Conservation (phyloP, 73 alveolate species). For the Loxodes magnus region DNA sequence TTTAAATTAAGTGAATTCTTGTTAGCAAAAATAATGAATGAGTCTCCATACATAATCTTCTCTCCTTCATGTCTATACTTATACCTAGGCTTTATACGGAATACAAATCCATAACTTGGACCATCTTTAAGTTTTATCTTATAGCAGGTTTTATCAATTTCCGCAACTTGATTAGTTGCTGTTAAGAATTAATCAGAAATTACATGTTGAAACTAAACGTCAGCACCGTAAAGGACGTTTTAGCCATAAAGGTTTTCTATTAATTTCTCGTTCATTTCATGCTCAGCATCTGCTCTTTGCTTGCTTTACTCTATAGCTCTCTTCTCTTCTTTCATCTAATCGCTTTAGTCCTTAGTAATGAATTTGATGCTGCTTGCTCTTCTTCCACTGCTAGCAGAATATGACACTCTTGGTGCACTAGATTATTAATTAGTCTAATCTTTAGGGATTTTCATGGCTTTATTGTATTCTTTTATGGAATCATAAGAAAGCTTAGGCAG, state of each 20-base stretch:
- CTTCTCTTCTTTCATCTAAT: constrained; percentile 7
- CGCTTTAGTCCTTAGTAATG: constrained; percentile 7
- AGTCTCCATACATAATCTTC: constrained; percentile 13
- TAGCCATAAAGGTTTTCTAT: constrained; percentile 13
- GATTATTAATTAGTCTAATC: no score
- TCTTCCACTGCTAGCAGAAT: neutral
- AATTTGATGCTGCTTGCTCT: neutral
- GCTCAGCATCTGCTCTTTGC: neutral
- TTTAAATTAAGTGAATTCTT: no score
- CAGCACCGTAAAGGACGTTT: constrained; percentile 18
- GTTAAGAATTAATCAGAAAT: constrained; percentile 18
- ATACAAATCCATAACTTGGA: constrained; percentile 18
- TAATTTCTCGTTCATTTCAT: constrained; percentile 5
- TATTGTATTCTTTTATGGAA: constrained; percentile 18
- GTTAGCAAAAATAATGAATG: constrained; percentile 13
- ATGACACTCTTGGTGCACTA: no score
- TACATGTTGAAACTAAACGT: constrained; percentile 18
- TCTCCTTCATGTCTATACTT: constrained; percentile 33
- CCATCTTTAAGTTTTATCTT: constrained; percentile 3
- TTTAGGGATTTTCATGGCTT: constrained; percentile 8
- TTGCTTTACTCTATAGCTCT: neutral
- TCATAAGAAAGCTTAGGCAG: constrained; percentile 23
- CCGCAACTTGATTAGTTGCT: constrained; percentile 11
- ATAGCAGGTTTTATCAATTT: constrained; percentile 6
- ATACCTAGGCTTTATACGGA: constrained; percentile 40